Evolutionary conservation across 768 basidiomycete species (phyloP).

Genomic region (Kwoniella bestiolae): DNA sequence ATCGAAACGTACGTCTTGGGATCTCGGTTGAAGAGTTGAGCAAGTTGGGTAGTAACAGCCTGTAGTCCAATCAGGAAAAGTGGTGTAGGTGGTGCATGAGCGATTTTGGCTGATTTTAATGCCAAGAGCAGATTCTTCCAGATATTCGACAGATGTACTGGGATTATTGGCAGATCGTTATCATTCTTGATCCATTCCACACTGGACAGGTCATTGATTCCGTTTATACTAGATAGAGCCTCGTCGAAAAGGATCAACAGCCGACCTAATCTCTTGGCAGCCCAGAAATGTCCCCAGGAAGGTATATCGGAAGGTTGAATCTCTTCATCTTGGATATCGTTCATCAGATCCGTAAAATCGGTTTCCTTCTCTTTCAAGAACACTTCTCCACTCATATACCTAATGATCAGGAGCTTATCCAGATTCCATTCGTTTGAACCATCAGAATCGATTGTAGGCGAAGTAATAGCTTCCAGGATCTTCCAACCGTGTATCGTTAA

Average conservation of each 20-base stretch:
- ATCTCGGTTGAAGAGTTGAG: slow-evolving; percentile 38
- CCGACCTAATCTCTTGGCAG: slow-evolving; percentile 26
- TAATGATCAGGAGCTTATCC: slow-evolving; percentile 36
- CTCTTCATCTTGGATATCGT: slow-evolving; percentile 31
- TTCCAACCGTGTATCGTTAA: slow-evolving; percentile 46
- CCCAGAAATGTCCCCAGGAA: slow-evolving; percentile 42
- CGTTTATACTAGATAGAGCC: slow-evolving; percentile 31
- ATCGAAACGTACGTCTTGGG: slow-evolving; percentile 41
- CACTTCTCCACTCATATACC: slow-evolving; percentile 43
- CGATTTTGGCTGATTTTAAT: slow-evolving; percentile 18
- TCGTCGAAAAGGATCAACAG: slow-evolving; percentile 40
- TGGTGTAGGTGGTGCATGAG: slow-evolving; percentile 12
- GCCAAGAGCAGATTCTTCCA: slow-evolving; percentile 42
- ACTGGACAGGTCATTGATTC: slow-evolving; percentile 18
- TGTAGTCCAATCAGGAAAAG: slow-evolving; percentile 29
- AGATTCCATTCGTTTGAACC: slow-evolving; percentile 28
- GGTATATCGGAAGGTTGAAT: slow-evolving; percentile 42
- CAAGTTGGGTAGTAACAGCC: slow-evolving; percentile 32
- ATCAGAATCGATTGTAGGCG: neutral
- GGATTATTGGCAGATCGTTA: slow-evolving; percentile 22
- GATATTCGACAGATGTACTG: slow-evolving; percentile 25
- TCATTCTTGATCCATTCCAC: slow-evolving; percentile 23
- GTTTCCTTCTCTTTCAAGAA: slow-evolving; percentile 31
- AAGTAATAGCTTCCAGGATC: slow-evolving; percentile 47
- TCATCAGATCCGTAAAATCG: slow-evolving; percentile 26